Percentiles rank a stretch among this genome's conserved stretches.
These are phyloP conservation scores for Tilletia setariae DNA, from an alignment of 1,284 basidiomycete genomes.

Conservation along the genomic window DNA sequence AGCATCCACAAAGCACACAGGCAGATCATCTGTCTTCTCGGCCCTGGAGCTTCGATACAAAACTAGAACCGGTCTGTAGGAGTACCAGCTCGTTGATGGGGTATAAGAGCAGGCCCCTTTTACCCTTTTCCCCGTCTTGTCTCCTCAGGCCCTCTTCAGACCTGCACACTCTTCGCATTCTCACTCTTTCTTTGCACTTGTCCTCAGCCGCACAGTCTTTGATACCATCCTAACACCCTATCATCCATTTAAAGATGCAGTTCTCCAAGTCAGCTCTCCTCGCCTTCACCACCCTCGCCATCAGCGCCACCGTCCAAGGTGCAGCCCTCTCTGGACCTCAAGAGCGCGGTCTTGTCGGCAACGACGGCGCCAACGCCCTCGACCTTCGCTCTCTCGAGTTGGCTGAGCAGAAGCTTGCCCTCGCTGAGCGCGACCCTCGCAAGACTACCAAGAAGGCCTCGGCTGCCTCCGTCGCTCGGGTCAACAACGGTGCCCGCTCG, in stretches of 20 bases:
- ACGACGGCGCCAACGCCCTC: not conserved
- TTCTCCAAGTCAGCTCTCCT: slow-evolving; percentile 12
- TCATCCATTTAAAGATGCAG: not conserved
- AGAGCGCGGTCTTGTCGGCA: not conserved
- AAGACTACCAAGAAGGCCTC: not conserved
- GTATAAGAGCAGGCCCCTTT: no score
- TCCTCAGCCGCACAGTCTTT: not conserved
- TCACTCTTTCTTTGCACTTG: not conserved
- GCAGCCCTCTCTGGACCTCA: not conserved
- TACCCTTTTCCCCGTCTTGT: no score
- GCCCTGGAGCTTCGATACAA: not conserved
- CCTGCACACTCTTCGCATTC: not conserved
- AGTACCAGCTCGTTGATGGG: no score
- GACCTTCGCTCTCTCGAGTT: not conserved
- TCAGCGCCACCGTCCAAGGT: not conserved
- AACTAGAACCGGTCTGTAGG: not conserved
- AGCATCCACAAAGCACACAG: no score
- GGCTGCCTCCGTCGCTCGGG: not conserved
- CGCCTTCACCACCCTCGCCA: slow-evolving; percentile 8
- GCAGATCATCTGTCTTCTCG: no score
- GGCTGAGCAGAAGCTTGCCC: not conserved
- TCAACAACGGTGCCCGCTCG: not conserved
- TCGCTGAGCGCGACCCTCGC: slow-evolving; percentile 1
- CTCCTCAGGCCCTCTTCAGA: no score
- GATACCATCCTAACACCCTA: not conserved